phyloP scores from a whole-genome alignment of 768 basidiomycete species.

The Butyriboletus loyo region DNA sequence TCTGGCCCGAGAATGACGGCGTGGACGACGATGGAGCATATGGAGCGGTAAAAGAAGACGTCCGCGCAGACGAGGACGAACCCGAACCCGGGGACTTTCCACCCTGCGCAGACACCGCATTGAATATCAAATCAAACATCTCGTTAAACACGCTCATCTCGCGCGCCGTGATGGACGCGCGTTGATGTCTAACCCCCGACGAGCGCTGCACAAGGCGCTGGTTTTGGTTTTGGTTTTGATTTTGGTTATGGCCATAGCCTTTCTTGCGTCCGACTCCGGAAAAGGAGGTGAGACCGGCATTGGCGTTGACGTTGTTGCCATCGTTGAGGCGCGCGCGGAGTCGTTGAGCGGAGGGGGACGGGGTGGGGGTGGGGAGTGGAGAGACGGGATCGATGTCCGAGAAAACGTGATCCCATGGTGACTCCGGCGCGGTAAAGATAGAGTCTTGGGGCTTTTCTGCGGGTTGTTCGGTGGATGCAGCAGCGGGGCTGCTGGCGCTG shows the following conservation, averaged over 20 bases:
- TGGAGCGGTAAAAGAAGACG: background rate
- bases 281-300: background rate
- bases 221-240: background rate
- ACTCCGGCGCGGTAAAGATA: constrained; percentile 34
- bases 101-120: constrained; percentile 42
- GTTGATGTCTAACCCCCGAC: constrained; percentile 27
- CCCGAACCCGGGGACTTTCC: constrained; percentile 1
- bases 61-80: background rate
- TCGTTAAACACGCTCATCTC: constrained; percentile 67
- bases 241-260: background rate
- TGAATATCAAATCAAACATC: constrained; percentile 72
- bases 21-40: background rate
- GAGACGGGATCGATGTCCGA: constrained; percentile 38
- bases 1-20: constrained; percentile 1
- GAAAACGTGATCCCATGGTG: constrained; percentile 57
- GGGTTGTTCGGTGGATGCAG: constrained; percentile 3
- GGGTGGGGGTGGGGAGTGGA: constrained; percentile 22
- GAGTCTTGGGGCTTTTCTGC: constrained; percentile 17
- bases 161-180: constrained; percentile 63
- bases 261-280: background rate
- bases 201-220: constrained; percentile 8
- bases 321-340: constrained; percentile 10
- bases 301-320: background rate
- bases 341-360: too few species aligned
- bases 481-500: background rate